Evolutionary conservation across 352 stramenopile genomes (phyloP).

Genomic region (Globisporangium mamillatum): DNA sequence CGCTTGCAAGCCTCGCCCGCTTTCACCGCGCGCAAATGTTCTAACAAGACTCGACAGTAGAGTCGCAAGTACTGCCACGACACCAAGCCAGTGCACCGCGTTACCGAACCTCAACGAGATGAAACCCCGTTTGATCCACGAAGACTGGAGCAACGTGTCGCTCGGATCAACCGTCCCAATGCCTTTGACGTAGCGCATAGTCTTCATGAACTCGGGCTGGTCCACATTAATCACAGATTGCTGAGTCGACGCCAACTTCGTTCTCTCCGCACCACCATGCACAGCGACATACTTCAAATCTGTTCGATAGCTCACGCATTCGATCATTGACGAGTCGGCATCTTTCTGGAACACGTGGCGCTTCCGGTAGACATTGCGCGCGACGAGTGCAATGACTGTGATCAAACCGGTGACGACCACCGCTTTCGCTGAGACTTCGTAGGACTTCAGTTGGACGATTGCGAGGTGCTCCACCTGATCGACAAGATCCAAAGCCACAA

Average conservation of each 20-base stretch:
- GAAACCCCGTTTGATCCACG: background rate
- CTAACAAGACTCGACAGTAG: background rate
- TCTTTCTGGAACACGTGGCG: background rate
- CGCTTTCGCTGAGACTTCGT: constrained; percentile 11
- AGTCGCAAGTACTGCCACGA: background rate
- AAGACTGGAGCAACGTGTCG: constrained; percentile 8
- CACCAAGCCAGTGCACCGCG: background rate
- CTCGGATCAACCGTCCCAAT: constrained; percentile 6
- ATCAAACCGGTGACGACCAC: constrained; percentile 12
- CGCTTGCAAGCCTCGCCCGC: background rate
- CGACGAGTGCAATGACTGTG: constrained; percentile 14
- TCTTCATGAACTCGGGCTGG: constrained; percentile 7
- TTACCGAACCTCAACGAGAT: too few species aligned
- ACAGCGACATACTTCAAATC: constrained; percentile 8
- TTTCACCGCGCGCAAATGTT: background rate
- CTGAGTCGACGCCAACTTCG: too few species aligned
- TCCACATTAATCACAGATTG: background rate
- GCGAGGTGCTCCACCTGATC: constrained; percentile 3
- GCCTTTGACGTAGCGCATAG: constrained; percentile 9
- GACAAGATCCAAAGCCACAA: constrained; percentile 3
- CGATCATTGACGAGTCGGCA: background rate
- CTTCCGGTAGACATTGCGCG: constrained; percentile 18
- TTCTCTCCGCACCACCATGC: background rate
- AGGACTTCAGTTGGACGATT: background rate
- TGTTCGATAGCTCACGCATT: constrained; percentile 15